These are phyloP conservation scores for Hypoxylon sp. DNA, from an alignment of 2,329 filamentous ascomycete genomes.

Conservation along the genomic window DNA sequence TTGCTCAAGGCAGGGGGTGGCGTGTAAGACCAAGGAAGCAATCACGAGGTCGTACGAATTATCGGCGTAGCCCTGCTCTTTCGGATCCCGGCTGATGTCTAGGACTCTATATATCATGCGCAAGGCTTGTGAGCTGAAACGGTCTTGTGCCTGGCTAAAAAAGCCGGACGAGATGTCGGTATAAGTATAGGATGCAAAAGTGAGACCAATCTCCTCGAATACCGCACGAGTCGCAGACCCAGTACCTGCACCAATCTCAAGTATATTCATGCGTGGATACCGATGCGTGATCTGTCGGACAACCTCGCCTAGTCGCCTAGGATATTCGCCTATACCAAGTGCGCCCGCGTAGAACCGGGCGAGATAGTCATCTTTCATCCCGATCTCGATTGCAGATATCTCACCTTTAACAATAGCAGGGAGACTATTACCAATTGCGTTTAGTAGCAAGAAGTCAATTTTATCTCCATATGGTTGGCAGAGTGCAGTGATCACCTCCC, in stretches of 20 bases:
- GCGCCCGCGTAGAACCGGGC: slow-evolving; percentile 43
- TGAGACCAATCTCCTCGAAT: background rate
- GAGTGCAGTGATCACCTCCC: background rate
- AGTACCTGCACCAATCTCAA: slow-evolving; percentile 5
- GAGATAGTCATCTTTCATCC: slow-evolving; percentile 46
- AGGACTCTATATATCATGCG: slow-evolving; percentile 42
- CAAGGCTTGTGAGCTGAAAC: slow-evolving; percentile 40
- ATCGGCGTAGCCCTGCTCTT: slow-evolving; percentile 28
- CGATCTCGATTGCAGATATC: slow-evolving; percentile 46
- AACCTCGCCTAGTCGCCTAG: too few species aligned
- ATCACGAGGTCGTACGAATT: slow-evolving; percentile 37
- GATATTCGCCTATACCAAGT: slow-evolving; percentile 11
- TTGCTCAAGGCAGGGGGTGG: slow-evolving; percentile 24
- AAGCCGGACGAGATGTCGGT: slow-evolving; percentile 53
- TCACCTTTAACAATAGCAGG: slow-evolving; percentile 43
- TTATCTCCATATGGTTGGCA: background rate
- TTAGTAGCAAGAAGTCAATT: slow-evolving; percentile 40
- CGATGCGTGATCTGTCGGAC: background rate
- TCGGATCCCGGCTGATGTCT: slow-evolving; percentile 18
- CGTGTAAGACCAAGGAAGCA: slow-evolving; percentile 37
- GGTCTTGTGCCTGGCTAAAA: slow-evolving; percentile 48
- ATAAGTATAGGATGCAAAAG: slow-evolving; percentile 2
- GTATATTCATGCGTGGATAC: slow-evolving; percentile 7
- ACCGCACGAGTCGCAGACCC: slow-evolving; percentile 1
- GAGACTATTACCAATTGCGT: slow-evolving; percentile 46